These are phyloP conservation scores for Atkinsonella hypoxylon DNA, from an alignment of 2,329 filamentous ascomycete genomes.

Conservation along the genomic window DNA sequence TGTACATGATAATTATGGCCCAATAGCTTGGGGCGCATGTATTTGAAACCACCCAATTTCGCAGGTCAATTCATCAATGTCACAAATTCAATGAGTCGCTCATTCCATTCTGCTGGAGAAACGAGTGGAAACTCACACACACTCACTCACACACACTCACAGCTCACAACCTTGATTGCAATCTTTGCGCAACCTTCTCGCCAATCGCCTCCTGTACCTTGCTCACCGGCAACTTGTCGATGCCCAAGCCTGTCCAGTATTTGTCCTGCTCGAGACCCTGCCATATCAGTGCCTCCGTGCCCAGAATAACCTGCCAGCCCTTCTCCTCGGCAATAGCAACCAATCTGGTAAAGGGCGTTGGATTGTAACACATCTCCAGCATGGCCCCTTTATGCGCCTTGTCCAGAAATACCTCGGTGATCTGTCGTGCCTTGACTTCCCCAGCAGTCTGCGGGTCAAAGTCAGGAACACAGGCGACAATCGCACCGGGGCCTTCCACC, in stretches of 20 bases:
- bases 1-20: too few relatives aligned
- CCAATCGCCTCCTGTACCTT: constrained; percentile 43
- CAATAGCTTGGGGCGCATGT: too few relatives aligned
- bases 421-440: constrained; percentile 47
- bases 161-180: constrained; percentile 14
- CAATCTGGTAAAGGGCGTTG: constrained; percentile 55
- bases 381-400: constrained; percentile 52
- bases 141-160: background rate
- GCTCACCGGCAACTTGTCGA: constrained; percentile 47
- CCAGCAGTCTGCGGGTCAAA: constrained; percentile 53
- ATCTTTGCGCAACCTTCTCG: constrained; percentile 24
- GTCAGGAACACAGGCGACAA: constrained; percentile 67
- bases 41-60: too few relatives aligned
- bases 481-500: constrained; percentile 49
- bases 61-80: too few relatives aligned
- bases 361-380: constrained; percentile 78
- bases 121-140: too few relatives aligned
- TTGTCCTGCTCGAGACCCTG: constrained; percentile 60
- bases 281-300: constrained; percentile 67
- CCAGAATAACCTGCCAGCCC: constrained; percentile 64
- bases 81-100: too few relatives aligned
- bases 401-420: constrained; percentile 36
- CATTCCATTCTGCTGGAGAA: too few relatives aligned
- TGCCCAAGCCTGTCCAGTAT: constrained; percentile 52
- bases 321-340: constrained; percentile 45